These are phyloP conservation scores for Auricularia sp. DNA, from an alignment of 768 basidiomycete species.

Conservation along the genomic window DNA sequence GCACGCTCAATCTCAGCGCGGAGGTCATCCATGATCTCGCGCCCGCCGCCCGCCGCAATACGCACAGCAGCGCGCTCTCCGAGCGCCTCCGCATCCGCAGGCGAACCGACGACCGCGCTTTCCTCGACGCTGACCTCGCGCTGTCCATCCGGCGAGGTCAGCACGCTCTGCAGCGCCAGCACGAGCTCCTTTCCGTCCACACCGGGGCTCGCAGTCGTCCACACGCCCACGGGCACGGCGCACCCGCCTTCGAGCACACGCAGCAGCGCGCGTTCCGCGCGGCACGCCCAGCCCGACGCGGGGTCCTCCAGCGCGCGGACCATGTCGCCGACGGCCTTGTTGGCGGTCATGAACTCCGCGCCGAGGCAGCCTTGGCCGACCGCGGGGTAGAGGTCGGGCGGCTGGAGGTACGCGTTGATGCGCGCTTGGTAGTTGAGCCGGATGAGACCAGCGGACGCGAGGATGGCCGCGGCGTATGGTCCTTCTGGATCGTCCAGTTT, in stretches of 20 bases:
- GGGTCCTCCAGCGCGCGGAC: slow-evolving; percentile 64
- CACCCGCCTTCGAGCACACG: slow-evolving; percentile 93
- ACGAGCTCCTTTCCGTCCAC: background rate
- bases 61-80: background rate
- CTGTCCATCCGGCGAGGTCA: background rate
- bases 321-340: slow-evolving; percentile 47
- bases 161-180: background rate
- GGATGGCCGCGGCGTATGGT: slow-evolving; percentile 78
- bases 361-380: slow-evolving; percentile 92
- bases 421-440: slow-evolving; percentile 68
- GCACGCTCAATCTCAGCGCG: background rate
- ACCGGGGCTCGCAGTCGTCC: slow-evolving; percentile 23
- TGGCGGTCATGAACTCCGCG: slow-evolving; percentile 70
- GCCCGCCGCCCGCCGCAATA: background rate
- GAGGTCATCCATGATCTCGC: background rate
- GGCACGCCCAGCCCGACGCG: slow-evolving; percentile 58
- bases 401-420: slow-evolving; percentile 58
- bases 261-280: slow-evolving; percentile 81
- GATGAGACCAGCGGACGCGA: slow-evolving; percentile 86
- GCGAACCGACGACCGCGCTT: background rate
- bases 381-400: slow-evolving; percentile 74
- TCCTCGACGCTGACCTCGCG: background rate
- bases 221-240: slow-evolving; percentile 88
- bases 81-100: background rate
- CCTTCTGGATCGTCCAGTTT: slow-evolving; percentile 82